Evolutionary conservation across 495 filamentous ascomycete species (phyloP).

Genomic region (Daldinia childiae): DNA sequence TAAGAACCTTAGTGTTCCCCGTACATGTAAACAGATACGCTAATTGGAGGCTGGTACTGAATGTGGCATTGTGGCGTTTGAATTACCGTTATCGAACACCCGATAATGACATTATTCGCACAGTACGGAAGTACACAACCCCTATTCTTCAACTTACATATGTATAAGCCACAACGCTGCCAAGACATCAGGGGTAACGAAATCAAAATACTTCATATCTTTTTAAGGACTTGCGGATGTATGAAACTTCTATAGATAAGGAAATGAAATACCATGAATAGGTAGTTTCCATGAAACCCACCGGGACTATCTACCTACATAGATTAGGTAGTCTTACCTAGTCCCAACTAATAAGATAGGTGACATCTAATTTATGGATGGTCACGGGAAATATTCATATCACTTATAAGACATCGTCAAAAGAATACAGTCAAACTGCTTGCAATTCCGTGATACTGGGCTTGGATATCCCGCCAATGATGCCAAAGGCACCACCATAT

Average conservation of each 20-base stretch:
- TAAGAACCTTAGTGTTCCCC: neutral
- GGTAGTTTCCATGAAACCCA: neutral
- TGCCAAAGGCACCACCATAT: neutral
- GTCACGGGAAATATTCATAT: neutral
- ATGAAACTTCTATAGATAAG: neutral
- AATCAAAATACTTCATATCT: neutral
- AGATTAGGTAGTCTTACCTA: neutral
- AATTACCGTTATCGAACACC: constrained; percentile 12
- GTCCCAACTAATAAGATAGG: neutral
- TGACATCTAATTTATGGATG: neutral
- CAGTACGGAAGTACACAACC: neutral
- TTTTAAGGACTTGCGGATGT: neutral
- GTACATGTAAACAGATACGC: neutral
- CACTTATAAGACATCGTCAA: neutral
- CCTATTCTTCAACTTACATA: neutral
- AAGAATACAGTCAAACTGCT: neutral
- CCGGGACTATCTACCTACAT: too few species aligned
- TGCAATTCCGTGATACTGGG: neutral
- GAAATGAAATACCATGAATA: neutral
- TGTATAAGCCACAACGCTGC: neutral
- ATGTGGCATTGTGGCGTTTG: constrained; percentile 2
- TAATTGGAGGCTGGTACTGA: constrained; percentile 20
- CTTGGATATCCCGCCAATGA: neutral
- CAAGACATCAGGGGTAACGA: neutral
- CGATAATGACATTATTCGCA: constrained; percentile 14